Evolutionary conservation across 345 rosid genomes (phyloP).

Genomic region (Gynandropsis gynandra): DNA sequence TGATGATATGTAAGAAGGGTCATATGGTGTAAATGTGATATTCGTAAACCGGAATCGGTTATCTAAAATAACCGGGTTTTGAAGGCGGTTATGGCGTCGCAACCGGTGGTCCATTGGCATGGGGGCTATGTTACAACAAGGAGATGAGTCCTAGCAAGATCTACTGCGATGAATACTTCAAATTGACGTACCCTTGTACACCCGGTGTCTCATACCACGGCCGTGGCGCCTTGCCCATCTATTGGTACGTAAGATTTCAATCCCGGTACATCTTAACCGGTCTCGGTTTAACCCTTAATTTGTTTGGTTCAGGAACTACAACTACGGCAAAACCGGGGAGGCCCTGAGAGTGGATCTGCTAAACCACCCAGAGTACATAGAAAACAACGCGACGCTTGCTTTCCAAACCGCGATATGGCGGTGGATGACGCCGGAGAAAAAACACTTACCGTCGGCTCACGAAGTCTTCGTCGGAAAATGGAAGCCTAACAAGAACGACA

Average conservation of each 20-base stretch:
- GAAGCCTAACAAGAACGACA: conserved; percentile 84
- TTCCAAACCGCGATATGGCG: conserved; percentile 75
- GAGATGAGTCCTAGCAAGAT: conserved; percentile 71
- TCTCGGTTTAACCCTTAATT: not conserved
- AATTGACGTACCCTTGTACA: conserved; percentile 61
- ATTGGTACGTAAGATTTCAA: conserved; percentile 39
- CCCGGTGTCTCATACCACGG: conserved; percentile 78
- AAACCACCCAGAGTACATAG: conserved; percentile 64
- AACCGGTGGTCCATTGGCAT: conserved; percentile 80
- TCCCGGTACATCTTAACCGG: not conserved
- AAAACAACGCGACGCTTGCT: conserved; percentile 69
- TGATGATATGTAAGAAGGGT: too few species aligned
- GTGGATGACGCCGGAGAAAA: conserved; percentile 89
- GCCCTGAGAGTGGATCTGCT: conserved; percentile 60
- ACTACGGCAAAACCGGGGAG: conserved; percentile 67
- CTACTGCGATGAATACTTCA: conserved; percentile 69
- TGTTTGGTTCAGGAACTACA: conserved; percentile 56
- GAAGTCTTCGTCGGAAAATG: conserved; percentile 65
- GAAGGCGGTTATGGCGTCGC: conserved; percentile 92
- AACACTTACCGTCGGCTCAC: conserved; percentile 69
- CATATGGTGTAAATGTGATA: too few species aligned
- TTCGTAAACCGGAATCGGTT: not conserved
- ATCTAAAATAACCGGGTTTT: conserved; percentile 7
- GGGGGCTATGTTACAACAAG: conserved; percentile 90
- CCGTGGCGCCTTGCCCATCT: conserved; percentile 77